Conservation (phyloP, 2,329 filamentous ascomycete genomes). For the Lecanicillium sp. region DNA sequence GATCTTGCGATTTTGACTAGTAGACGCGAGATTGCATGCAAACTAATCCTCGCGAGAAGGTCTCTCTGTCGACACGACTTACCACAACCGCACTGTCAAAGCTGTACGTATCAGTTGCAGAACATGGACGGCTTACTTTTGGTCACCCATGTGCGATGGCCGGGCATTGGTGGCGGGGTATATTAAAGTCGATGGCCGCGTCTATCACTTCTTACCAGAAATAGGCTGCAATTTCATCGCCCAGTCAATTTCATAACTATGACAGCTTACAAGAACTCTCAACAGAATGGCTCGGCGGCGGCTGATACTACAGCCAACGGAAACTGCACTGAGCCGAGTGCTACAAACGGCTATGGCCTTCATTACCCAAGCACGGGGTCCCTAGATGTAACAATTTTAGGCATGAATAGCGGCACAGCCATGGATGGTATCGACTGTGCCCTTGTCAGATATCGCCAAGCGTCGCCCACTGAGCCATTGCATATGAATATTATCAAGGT, state of each 20-base stretch:
- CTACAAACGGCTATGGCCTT: slow-evolving; percentile 8
- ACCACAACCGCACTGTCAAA: no score
- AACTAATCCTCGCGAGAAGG: no score
- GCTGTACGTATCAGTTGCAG: no score
- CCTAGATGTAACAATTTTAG: slow-evolving; percentile 44
- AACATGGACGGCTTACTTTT: no score
- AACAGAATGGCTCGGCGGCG: slow-evolving; percentile 5
- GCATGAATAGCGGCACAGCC: slow-evolving; percentile 38
- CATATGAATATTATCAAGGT: slow-evolving; percentile 42
- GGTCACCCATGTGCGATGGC: no score
- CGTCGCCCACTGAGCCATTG: slow-evolving; percentile 40
- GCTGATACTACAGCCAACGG: background rate
- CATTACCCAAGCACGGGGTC: slow-evolving; percentile 10
- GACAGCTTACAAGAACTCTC: slow-evolving; percentile 1
- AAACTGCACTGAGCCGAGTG: background rate
- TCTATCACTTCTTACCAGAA: no score
- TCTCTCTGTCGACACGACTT: no score
- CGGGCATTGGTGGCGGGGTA: no score
- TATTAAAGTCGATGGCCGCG: no score
- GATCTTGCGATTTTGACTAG: no score
- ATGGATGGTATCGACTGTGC: slow-evolving; percentile 52
- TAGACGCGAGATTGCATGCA: no score
- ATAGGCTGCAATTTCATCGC: background rate
- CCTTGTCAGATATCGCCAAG: slow-evolving; percentile 46
- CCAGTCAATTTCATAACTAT: slow-evolving; percentile 3